Evolutionary conservation across 1,284 basidiomycete genomes (phyloP).

Genomic region (Macrocybe sp.): DNA sequence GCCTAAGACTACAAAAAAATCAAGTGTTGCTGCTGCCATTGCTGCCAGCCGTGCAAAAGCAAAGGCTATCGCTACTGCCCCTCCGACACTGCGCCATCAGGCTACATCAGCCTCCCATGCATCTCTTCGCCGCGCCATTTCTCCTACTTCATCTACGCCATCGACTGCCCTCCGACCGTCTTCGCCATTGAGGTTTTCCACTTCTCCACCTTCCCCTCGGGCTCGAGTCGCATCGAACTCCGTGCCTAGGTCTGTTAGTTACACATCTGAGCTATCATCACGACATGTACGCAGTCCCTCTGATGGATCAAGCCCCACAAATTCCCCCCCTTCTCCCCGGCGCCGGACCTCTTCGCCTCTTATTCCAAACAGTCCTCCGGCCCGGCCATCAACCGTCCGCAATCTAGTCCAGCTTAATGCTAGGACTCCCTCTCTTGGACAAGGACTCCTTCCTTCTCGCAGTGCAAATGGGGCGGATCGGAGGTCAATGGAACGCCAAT

Average conservation of each 20-base stretch:
- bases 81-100: constrained; percentile 71
- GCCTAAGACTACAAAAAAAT: constrained; percentile 60
- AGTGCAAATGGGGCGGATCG: constrained; percentile 14
- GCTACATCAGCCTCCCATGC: constrained; percentile 64
- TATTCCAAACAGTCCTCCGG: constrained; percentile 26
- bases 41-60: constrained; percentile 81
- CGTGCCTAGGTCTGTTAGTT: constrained; percentile 35
- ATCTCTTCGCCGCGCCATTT: constrained; percentile 39
- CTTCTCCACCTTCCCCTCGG: constrained; percentile 32
- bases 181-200: constrained; percentile 36
- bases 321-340: constrained; percentile 42
- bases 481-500: constrained; percentile 31
- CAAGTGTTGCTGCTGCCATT: constrained; percentile 75
- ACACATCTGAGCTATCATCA: constrained; percentile 18
- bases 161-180: constrained; percentile 33
- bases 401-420: constrained; percentile 43
- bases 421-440: constrained; percentile 36
- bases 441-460: constrained; percentile 34
- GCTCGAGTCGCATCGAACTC: constrained; percentile 32
- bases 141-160: constrained; percentile 36
- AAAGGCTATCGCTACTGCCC: constrained; percentile 75
- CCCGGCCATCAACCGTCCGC: constrained; percentile 35
- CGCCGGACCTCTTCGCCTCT: constrained; percentile 54
- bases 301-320: constrained; percentile 29
- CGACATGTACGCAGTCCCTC: constrained; percentile 39